Evolutionary conservation across 179 eudicot species (phyloP).

Genomic region (Beta macrorhiza): DNA sequence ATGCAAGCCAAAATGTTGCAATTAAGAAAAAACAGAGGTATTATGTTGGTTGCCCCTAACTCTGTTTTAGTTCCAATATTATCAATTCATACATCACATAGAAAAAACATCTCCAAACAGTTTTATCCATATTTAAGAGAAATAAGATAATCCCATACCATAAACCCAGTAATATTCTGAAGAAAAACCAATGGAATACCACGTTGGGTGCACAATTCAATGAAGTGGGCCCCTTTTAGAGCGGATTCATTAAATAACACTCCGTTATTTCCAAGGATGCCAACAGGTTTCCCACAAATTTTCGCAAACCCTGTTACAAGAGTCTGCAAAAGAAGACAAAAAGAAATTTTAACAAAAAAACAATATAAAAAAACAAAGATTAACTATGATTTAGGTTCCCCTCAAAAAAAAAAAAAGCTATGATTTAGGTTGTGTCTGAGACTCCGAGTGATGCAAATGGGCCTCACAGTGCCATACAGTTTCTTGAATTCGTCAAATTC

Average conservation of each 20-base stretch:
- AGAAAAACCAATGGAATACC: constrained; percentile 93
- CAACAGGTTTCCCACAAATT: constrained; percentile 88
- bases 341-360: constrained; percentile 1
- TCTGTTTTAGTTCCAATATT: not conserved
- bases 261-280: constrained; percentile 94
- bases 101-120: not conserved
- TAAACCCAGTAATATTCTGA: constrained; percentile 96
- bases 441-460: constrained; percentile 32
- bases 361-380: not conserved
- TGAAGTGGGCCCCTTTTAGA: constrained; percentile 93
- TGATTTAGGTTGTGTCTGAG: constrained; percentile 2
- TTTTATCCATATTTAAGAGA: not conserved
- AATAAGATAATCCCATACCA: constrained; percentile 49
- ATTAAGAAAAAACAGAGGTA: no score
- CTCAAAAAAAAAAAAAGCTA: not conserved
- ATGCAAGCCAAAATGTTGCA: no score
- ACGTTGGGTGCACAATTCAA: constrained; percentile 92
- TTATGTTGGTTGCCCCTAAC: no score
- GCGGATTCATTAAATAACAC: constrained; percentile 88
- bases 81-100: not conserved
- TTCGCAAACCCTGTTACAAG: constrained; percentile 95
- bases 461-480: constrained; percentile 98
- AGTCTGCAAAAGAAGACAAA: constrained; percentile 55
- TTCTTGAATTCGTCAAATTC: constrained; percentile 99
- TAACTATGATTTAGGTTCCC: not conserved